Base-by-base conservation (phyloP, 176 grass and related monocot species). In the Miscanthus lutarioriparius region DNA sequence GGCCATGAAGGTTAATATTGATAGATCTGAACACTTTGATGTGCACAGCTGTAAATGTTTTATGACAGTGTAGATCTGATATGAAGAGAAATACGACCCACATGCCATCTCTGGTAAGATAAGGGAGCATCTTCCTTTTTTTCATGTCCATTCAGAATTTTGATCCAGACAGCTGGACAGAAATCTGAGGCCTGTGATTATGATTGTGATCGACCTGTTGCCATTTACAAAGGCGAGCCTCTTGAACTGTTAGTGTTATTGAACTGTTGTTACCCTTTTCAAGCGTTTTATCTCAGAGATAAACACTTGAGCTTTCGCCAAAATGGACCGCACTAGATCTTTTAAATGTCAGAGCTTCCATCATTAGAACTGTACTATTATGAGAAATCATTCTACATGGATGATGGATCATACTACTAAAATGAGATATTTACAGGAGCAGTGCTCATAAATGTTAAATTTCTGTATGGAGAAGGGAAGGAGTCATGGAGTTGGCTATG, bases 91-190 rank as follows among this genome's bases (percentile, higher is more conserved):
- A 84, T 76, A 62, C 71, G 32, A 82, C 40, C 30, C 78, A 77
- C 38, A 71, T 70, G 64, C 44, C 43, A 70, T 62, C 54, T 51
- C 32, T 70, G 74, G 64, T 77, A 40, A 64, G 80, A 80, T 44
- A 87, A 75, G 80, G 23, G 32, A 44, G 67, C 76, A 84, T 77
- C 81, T 91, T 87, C 1, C 47, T 32, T 81, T 72, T 32, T 75
- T 67, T 33, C 11, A 54, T 64, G 71, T 80, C 51, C 65, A 49
- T 70, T 76, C 33, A 88, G 67, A 77, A 82, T 81, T 89, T 80
- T 82, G 66, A 82, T 86, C 78, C 70, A 27, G 56, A 78, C 83
- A 82, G 56, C 77, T 85, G 73, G 32, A 70, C n/a, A 82, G 1
- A 76, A 82, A 77, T 20, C 25, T 37, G 19, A 82, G 40, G 19